Evolutionary conservation across 192 early-diverging fungal genomes (phyloP).

Genomic region (Phycomyces nitens): DNA sequence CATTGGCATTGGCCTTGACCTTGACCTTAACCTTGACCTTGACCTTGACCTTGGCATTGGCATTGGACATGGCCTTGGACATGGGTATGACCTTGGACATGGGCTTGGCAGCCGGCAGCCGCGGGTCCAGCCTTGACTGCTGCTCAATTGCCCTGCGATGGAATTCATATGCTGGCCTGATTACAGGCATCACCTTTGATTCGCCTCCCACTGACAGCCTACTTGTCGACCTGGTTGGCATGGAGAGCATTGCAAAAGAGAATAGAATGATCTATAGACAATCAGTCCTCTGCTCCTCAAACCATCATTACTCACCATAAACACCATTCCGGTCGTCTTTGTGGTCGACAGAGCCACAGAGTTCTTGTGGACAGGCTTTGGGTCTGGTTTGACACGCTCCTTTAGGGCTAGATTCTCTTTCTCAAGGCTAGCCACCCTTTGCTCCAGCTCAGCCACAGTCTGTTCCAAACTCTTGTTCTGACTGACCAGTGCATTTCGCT

Average conservation of each 20-base stretch:
- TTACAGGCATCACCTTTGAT: too few species aligned
- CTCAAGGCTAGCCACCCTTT: conserved; percentile 42
- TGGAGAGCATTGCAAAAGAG: conserved; percentile 73
- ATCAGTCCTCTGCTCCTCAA: too few species aligned
- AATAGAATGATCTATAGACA: conserved; percentile 79
- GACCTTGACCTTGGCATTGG: too few species aligned
- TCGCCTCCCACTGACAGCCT: conserved; percentile 39
- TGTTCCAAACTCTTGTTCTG: neutral
- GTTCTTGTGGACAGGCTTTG: neutral
- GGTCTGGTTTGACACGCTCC: conserved; percentile 41
- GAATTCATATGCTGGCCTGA: too few species aligned
- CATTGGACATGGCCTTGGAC: too few species aligned
- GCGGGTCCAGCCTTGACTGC: too few species aligned
- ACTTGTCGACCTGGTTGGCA: conserved; percentile 49
- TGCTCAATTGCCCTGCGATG: too few species aligned
- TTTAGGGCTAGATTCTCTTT: conserved; percentile 60
- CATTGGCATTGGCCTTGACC: too few species aligned
- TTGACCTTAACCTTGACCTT: too few species aligned
- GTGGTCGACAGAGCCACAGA: conserved; percentile 7
- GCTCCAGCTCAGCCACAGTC: conserved; percentile 34
- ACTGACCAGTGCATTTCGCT: neutral
- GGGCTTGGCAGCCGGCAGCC: too few species aligned
- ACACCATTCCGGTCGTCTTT: conserved; percentile 49
- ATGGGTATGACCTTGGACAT: too few species aligned
- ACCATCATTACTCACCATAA: conserved; percentile 55